Evolutionary conservation across 345 rosid species (phyloP), one percentile per base, ranked within the genome.

Genomic region (Linum usitatissimum): DNA sequence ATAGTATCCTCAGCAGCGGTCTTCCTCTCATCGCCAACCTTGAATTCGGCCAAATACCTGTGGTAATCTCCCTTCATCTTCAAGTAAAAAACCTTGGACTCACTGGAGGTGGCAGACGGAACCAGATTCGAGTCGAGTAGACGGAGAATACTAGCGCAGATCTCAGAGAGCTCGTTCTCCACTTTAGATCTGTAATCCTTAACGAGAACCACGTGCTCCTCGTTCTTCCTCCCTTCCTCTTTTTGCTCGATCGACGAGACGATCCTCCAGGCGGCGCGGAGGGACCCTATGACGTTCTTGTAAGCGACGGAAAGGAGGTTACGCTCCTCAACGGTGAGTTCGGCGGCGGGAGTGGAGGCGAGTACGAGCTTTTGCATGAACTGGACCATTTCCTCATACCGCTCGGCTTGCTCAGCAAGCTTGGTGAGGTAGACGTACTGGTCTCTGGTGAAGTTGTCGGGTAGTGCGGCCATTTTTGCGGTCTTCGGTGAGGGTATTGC

Each of bases 41-140:
- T 88, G 54, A 91, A 91, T 81, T 91, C 98, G 23, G 98, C 98
- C 82, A 91, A 49, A 64, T 91, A 91, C 68, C 98, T 80, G 66
- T 88, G 87, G 65, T 91, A 91, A 75, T 91, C 98, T 1, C 98
- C 98, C 64, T 91, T 91, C 98, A 91, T 91, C 84, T 91, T 91
- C 84, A 86, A 60, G 73, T 91, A 91, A 63, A 91, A 91, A 3
- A 91, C 95, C 80, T 88, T 89, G 2, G 93, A 85, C 76, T 91
- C 96, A 54, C 95, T 81, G 20, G 82, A 65, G 10, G 78, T 55
- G 5, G 96, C 96, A 0, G 95, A 86, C 0, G 98, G 95, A 19
- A 91, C 72, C 78, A 91, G 80, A 72, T 88, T 73, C 58, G 84
- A 78, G 71, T 85, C 98, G 62, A 82, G 67, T 28, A 88, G 64